phyloP scores from a whole-genome alignment of 2,329 filamentous ascomycete species.

The Scolecobasidium constrictum region DNA sequence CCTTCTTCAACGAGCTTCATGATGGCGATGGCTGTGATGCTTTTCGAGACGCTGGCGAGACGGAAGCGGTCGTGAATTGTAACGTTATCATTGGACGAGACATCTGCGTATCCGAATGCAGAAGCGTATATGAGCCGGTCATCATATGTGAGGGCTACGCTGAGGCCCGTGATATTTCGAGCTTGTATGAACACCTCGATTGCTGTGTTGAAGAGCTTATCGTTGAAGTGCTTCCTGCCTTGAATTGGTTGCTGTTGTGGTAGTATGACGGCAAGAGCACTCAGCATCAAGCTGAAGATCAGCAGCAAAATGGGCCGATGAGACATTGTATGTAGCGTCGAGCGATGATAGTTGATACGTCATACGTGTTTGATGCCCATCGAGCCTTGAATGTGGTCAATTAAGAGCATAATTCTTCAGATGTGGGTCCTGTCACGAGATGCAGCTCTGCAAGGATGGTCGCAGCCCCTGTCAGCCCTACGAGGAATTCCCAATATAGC shows the following conservation, averaged over 20 bases:
- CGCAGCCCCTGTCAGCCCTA: too few species aligned
- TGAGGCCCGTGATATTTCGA: constrained; percentile 8
- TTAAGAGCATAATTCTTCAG: too few species aligned
- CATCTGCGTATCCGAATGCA: constrained; percentile 6
- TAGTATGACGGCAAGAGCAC: too few species aligned
- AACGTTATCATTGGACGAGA: neutral
- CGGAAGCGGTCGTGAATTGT: constrained; percentile 8
- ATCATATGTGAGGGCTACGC: constrained; percentile 7
- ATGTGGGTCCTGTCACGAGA: too few species aligned
- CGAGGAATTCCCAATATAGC: too few species aligned
- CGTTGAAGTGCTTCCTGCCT: constrained; percentile 2
- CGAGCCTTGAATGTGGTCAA: too few species aligned
- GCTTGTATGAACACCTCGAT: constrained; percentile 4
- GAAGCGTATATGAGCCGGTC: constrained; percentile 7
- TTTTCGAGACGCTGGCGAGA: constrained; percentile 10
- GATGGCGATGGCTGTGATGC: constrained; percentile 9
- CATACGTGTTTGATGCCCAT: too few species aligned
- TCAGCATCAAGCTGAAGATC: too few species aligned
- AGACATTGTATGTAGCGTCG: too few species aligned
- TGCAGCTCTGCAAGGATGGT: too few species aligned
- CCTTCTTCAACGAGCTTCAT: constrained; percentile 7
- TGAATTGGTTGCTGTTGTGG: neutral
- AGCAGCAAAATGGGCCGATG: too few species aligned
- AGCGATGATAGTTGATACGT: too few species aligned
- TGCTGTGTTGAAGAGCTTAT: neutral